Evolutionary conservation across 2,329 filamentous ascomycete species (phyloP).

Genomic region (Thielaviopsis punctulata): DNA sequence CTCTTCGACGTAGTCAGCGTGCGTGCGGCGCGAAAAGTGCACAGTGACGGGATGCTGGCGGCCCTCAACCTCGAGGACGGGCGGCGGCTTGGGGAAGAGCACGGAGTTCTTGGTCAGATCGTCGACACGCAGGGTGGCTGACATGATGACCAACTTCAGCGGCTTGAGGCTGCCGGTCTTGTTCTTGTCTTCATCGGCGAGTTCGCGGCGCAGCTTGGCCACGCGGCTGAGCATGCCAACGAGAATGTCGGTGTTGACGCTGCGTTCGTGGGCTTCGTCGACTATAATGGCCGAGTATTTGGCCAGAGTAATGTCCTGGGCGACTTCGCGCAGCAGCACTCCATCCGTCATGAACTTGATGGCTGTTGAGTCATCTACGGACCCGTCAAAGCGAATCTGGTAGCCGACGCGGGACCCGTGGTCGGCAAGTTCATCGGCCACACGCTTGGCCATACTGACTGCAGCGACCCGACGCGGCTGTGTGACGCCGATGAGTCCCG

Average conservation of each 20-base stretch:
- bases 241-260: conserved; percentile 94
- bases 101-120: conserved; percentile 75
- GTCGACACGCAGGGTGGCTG: conserved; percentile 76
- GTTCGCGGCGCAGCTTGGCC: conserved; percentile 61
- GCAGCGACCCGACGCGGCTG: conserved; percentile 90
- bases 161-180: conserved; percentile 43
- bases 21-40: conserved; percentile 72
- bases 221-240: conserved; percentile 93
- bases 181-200: conserved; percentile 58
- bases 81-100: conserved; percentile 63
- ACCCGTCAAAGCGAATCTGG: conserved; percentile 89
- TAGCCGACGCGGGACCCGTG: conserved; percentile 68
- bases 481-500: conserved; percentile 86
- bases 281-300: conserved; percentile 92
- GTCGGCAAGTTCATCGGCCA: conserved; percentile 67
- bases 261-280: conserved; percentile 93
- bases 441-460: conserved; percentile 90
- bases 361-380: conserved; percentile 59
- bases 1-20: conserved; percentile 79
- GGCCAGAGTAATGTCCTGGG: conserved; percentile 68
- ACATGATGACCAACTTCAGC: conserved; percentile 94
- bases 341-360: conserved; percentile 99
- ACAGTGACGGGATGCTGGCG: conserved; percentile 79
- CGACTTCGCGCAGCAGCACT: conserved; percentile 79
- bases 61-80: conserved; percentile 77